Evolutionary conservation across 192 early-diverging fungal genomes (phyloP).

Genomic region (Linnemannia hyalina): DNA sequence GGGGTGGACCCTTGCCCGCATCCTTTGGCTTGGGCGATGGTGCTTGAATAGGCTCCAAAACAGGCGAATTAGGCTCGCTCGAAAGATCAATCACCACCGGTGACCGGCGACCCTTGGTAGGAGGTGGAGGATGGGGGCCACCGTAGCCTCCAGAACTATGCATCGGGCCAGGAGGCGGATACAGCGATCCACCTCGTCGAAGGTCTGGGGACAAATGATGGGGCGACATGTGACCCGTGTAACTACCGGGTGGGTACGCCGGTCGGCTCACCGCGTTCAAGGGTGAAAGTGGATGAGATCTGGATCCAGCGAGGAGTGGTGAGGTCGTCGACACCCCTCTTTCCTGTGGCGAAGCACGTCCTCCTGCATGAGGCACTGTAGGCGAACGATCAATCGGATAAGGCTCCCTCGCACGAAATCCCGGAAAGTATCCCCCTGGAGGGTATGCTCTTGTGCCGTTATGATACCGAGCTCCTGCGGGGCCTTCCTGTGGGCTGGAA

Average conservation of each 20-base stretch:
- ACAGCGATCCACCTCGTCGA: neutral
- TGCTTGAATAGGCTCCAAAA: neutral
- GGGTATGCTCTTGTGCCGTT: neutral
- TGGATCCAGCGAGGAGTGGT: neutral
- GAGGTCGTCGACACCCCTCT: neutral
- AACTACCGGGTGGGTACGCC: neutral
- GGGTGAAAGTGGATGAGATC: neutral
- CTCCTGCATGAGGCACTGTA: neutral
- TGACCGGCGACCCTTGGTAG: neutral
- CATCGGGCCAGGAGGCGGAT: neutral
- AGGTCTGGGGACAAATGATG: neutral
- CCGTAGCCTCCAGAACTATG: neutral
- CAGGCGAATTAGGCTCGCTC: neutral
- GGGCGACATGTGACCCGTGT: neutral
- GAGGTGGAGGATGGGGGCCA: neutral
- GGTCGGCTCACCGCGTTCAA: neutral
- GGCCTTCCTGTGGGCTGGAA: neutral
- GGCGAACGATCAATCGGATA: neutral
- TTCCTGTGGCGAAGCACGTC: neutral
- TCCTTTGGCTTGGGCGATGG: neutral
- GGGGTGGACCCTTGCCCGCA: neutral
- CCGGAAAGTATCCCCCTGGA: conserved; percentile 5
- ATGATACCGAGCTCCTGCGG: neutral
- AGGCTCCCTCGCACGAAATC: neutral
- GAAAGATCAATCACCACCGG: conserved; percentile 15